phyloP scores from a whole-genome alignment of 306 rosid genomes.

The Sphenostylis stenocarpa region DNA sequence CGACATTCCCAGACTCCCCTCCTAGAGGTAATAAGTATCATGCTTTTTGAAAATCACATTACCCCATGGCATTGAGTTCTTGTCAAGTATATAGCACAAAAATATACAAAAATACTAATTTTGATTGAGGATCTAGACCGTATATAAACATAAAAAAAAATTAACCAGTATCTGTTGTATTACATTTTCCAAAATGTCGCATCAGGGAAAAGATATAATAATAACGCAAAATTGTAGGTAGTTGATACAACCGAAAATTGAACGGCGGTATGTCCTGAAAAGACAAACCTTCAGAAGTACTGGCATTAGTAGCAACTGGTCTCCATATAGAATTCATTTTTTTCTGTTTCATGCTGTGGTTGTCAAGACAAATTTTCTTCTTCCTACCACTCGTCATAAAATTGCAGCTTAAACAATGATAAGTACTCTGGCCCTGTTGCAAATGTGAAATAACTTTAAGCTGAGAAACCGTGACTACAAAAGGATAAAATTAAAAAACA shows the following conservation, averaged over 20 bases:
- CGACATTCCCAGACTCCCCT: background rate
- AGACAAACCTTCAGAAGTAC: slow-evolving; percentile 59
- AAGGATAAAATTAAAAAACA: background rate
- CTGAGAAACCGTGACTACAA: background rate
- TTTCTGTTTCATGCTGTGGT: slow-evolving; percentile 41
- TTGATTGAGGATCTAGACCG: background rate
- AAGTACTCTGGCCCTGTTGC: slow-evolving; percentile 42
- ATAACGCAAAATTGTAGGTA: background rate
- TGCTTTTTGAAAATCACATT: background rate
- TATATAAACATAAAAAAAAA: slow-evolving; percentile 3
- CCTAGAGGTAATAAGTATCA: slow-evolving; percentile 12
- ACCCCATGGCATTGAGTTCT: background rate
- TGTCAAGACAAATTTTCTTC: slow-evolving; percentile 39
- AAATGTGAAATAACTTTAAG: background rate
- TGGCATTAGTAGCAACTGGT: slow-evolving; percentile 57
- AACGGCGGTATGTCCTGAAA: background rate
- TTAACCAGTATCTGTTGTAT: background rate
- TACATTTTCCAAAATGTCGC: background rate
- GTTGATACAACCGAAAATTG: background rate
- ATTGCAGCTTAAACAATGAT: slow-evolving; percentile 46
- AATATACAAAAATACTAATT: background rate
- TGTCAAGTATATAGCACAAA: background rate
- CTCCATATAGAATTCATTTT: slow-evolving; percentile 50
- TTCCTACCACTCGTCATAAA: slow-evolving; percentile 53
- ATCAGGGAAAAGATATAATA: background rate